Evolutionary conservation across 768 basidiomycete genomes (phyloP).

Genomic region (Rhizopogon rudus): DNA sequence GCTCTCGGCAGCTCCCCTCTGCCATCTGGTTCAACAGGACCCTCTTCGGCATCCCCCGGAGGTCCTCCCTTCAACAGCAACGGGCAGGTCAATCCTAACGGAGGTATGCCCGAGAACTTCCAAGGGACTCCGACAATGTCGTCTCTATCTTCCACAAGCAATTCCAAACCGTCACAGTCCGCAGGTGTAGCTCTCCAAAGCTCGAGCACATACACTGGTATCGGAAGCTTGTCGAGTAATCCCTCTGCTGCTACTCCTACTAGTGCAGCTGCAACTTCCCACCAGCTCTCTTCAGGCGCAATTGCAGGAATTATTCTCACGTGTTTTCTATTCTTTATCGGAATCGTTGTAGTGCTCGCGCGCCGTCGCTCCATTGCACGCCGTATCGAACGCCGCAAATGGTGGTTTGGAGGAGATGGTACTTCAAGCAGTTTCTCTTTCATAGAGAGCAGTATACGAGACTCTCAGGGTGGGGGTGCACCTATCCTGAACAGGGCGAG

Average conservation of each 20-base stretch:
- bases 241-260: constrained; percentile 10
- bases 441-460: constrained; percentile 10
- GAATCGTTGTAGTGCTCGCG: constrained; percentile 35
- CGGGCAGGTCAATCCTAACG: not conserved
- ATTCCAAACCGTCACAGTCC: not conserved
- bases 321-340: constrained; percentile 26
- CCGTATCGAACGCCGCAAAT: constrained; percentile 39
- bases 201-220: constrained; percentile 7
- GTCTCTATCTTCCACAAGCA: not conserved
- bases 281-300: constrained; percentile 36
- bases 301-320: constrained; percentile 42
- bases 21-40: not conserved
- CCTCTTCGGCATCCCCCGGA: not conserved
- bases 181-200: constrained; percentile 1
- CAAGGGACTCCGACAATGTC: not conserved
- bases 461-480: constrained; percentile 10
- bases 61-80: not conserved
- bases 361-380: constrained; percentile 41
- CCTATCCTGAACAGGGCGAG: constrained; percentile 22
- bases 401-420: constrained; percentile 37
- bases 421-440: not conserved
- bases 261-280: constrained; percentile 6
- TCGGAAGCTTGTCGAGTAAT: constrained; percentile 8
- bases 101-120: not conserved
- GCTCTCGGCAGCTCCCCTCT: not conserved